Evolutionary conservation across 805 yeast species (phyloP).

Genomic region (Nakazawaea wyomingensis): DNA sequence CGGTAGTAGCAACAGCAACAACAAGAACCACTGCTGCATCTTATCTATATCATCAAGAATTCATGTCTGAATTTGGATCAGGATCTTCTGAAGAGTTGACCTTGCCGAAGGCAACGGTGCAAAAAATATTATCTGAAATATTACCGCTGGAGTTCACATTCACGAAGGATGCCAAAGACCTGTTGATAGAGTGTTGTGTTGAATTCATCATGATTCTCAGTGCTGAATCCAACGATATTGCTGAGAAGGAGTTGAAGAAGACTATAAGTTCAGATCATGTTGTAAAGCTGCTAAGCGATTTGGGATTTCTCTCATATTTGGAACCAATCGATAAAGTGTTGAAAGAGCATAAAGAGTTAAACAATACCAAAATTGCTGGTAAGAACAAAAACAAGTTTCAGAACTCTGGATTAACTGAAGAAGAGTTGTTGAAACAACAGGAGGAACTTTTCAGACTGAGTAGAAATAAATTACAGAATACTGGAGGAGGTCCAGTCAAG

Average conservation of each 20-base stretch:
- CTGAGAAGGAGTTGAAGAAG: constrained; percentile 92
- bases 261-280: constrained; percentile 97
- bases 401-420: constrained; percentile 87
- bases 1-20: too few relatives aligned
- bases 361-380: constrained; percentile 71
- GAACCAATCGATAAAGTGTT: constrained; percentile 76
- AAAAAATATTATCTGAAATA: constrained; percentile 86
- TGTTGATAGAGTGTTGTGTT: constrained; percentile 91
- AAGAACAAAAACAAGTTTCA: constrained; percentile 89
- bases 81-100: constrained; percentile 26
- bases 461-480: constrained; percentile 28
- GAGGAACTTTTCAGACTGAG: constrained; percentile 76
- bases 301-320: constrained; percentile 83
- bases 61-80: constrained; percentile 10
- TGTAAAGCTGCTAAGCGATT: constrained; percentile 76
- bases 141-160: constrained; percentile 84
- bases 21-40: too few relatives aligned
- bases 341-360: constrained; percentile 78
- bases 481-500: constrained; percentile 8
- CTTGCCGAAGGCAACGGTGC: constrained; percentile 75
- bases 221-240: constrained; percentile 91
- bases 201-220: constrained; percentile 93
- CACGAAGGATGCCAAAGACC: constrained; percentile 90
- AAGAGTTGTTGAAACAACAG: constrained; percentile 86
- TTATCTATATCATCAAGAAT: too few relatives aligned